Percentiles rank a stretch among this genome's conserved stretches.
Evolutionary conservation across 805 yeast genomes (phyloP).

Genomic region (Yamadazyma kitorensis): DNA sequence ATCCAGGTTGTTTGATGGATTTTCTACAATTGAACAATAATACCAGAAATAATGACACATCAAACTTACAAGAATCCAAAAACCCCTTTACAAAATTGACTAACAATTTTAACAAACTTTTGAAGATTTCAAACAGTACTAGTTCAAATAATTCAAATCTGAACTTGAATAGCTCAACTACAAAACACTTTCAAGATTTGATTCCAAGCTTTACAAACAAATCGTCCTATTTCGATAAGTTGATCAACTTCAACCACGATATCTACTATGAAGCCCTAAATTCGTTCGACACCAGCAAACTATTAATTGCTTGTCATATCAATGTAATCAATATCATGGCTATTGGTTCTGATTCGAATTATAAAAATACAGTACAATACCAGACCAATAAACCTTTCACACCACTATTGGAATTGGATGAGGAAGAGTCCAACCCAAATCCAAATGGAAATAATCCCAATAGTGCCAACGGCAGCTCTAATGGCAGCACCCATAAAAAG

Average conservation of each 20-base stretch:
- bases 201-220: conserved; percentile 7
- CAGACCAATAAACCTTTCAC: conserved; percentile 20
- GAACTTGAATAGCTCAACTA: neutral
- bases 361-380: conserved; percentile 18
- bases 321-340: conserved; percentile 47
- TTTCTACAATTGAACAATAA: conserved; percentile 15
- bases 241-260: conserved; percentile 8
- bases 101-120: conserved; percentile 27
- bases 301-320: conserved; percentile 48
- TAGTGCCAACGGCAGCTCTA: neutral
- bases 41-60: conserved; percentile 10
- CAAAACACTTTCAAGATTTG: conserved; percentile 8
- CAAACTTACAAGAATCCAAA: conserved; percentile 8
- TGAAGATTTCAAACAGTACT: conserved; percentile 14
- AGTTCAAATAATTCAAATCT: neutral
- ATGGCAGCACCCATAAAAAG: neutral
- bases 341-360: conserved; percentile 26
- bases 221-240: conserved; percentile 8
- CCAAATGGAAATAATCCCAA: conserved; percentile 2
- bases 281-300: conserved; percentile 15
- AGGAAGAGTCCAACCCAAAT: conserved; percentile 1
- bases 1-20: conserved; percentile 49
- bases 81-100: conserved; percentile 34
- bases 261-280: conserved; percentile 7
- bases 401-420: conserved; percentile 17